A percentile compares a stretch with the other conserved stretches of the same genome.
These are phyloP conservation scores for Agroathelia rolfsii DNA, from an alignment of 1,284 basidiomycete genomes.

Conservation along the genomic window DNA sequence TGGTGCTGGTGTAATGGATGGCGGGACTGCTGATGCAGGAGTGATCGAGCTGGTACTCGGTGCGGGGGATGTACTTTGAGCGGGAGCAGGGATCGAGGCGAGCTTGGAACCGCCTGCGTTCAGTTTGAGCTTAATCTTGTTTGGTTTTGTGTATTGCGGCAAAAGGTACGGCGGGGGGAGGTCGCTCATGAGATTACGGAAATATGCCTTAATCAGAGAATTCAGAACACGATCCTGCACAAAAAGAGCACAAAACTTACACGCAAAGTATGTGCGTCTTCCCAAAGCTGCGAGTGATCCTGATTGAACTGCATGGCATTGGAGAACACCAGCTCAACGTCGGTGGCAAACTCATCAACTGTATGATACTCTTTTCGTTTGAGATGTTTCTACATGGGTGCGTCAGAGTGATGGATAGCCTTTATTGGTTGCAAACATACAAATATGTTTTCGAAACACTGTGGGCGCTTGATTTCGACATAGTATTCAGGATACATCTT, in stretches of 20 bases:
- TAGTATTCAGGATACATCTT: constrained; percentile 83
- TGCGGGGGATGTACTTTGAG: not conserved
- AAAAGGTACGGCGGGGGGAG: constrained; percentile 54
- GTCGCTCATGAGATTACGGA: constrained; percentile 65
- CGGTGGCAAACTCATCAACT: constrained; percentile 67
- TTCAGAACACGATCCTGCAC: constrained; percentile 7
- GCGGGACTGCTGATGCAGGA: constrained; percentile 17
- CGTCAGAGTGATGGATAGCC: not conserved
- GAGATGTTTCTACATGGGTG: constrained; percentile 67
- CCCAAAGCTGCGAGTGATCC: constrained; percentile 68
- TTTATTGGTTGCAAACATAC: constrained; percentile 33
- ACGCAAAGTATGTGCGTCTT: constrained; percentile 55
- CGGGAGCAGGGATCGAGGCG: no score
- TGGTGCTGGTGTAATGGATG: constrained; percentile 9
- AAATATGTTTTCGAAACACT: constrained; percentile 73
- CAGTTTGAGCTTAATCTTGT: constrained; percentile 57
- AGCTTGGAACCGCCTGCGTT: no score
- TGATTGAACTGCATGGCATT: constrained; percentile 81
- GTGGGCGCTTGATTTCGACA: constrained; percentile 72
- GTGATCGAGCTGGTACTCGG: constrained; percentile 9
- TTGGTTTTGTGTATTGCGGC: constrained; percentile 53
- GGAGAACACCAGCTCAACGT: constrained; percentile 85
- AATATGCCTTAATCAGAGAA: constrained; percentile 42
- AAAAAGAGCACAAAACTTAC: constrained; percentile 28
- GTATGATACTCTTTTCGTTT: constrained; percentile 66